These are phyloP conservation scores for Geotrichum bryndzae DNA, from an alignment of 1,139 yeast species.

Conservation along the genomic window DNA sequence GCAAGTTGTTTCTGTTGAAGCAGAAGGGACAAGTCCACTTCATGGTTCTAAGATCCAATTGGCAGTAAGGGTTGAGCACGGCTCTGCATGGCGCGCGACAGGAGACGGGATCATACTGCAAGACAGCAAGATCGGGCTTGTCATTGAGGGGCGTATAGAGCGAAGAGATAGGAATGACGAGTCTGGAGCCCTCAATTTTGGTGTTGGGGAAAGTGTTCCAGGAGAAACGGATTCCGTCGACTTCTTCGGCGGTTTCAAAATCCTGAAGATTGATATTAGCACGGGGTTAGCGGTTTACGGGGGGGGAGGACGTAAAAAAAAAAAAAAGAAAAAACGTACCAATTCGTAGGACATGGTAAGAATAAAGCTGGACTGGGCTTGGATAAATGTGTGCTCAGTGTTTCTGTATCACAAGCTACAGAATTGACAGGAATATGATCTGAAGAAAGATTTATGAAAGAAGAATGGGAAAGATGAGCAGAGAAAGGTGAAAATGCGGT, in stretches of 20 bases:
- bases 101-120: constrained; percentile 82
- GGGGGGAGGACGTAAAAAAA: not conserved
- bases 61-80: constrained; percentile 77
- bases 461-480: not conserved
- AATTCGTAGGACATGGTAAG: constrained; percentile 1
- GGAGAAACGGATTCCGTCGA: constrained; percentile 81
- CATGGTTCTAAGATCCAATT: constrained; percentile 72
- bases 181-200: constrained; percentile 81
- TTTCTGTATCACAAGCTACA: not conserved
- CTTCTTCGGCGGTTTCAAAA: constrained; percentile 81
- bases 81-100: constrained; percentile 85
- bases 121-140: constrained; percentile 71
- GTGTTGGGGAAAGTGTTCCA: constrained; percentile 92
- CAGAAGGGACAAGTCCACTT: constrained; percentile 92
- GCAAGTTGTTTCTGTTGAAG: constrained; percentile 75
- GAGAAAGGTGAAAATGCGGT: not conserved
- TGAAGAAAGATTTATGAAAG: not conserved
- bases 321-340: not conserved
- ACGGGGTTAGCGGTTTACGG: not conserved
- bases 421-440: not conserved
- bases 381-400: not conserved
- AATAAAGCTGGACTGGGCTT: not conserved
- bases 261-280: constrained; percentile 38
- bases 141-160: constrained; percentile 86
- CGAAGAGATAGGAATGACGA: constrained; percentile 92